A percentile compares a stretch with the other conserved stretches of the same genome.
These are phyloP conservation scores for Diaporthe eres DNA, from an alignment of 2,329 filamentous ascomycete species.

Conservation along the genomic window DNA sequence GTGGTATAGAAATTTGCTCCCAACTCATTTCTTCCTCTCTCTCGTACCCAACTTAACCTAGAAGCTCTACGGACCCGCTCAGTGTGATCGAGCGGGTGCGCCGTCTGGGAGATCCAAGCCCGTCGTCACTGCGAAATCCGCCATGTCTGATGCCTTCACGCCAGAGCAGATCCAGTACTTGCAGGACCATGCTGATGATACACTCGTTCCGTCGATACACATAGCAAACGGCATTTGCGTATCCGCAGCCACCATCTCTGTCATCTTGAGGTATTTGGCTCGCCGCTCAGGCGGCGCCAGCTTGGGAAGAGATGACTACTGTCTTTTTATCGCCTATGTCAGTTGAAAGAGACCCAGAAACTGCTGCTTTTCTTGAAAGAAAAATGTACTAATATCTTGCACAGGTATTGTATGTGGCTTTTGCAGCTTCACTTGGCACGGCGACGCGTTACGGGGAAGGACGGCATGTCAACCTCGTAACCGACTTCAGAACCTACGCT, in stretches of 20 bases:
- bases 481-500: background rate
- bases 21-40: background rate
- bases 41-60: background rate
- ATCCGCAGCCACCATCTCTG: background rate
- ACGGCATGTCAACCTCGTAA: background rate
- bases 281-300: background rate
- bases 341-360: background rate
- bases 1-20: background rate
- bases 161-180: background rate
- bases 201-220: background rate
- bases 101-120: background rate
- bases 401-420: background rate
- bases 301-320: conserved; percentile 10
- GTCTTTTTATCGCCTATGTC: background rate
- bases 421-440: background rate
- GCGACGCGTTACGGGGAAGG: background rate
- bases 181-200: background rate
- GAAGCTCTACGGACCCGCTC: background rate
- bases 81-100: background rate
- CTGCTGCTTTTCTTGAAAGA: background rate
- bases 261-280: background rate
- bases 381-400: background rate
- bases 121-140: background rate
- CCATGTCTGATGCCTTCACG: background rate
- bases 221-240: background rate